A percentile compares a stretch with the other conserved stretches of the same genome.
Evolutionary conservation across 2,329 filamentous ascomycete species (phyloP).

Genomic region (Dactylellina sp.): DNA sequence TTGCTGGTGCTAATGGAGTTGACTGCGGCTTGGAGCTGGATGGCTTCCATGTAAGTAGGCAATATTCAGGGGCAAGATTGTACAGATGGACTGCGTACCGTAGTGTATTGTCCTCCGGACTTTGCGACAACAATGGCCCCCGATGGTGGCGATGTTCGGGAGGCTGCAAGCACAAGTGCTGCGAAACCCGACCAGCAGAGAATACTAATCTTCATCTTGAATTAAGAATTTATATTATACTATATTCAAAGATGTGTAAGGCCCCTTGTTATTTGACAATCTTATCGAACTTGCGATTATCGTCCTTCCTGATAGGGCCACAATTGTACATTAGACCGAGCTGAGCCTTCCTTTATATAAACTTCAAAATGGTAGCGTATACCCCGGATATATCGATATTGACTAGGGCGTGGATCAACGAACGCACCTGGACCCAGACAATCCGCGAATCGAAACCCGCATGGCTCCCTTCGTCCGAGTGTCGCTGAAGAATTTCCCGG

Average conservation of each 20-base stretch:
- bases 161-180: conserved; percentile 59
- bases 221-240: neutral
- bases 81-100: conserved; percentile 58
- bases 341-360: too few species aligned
- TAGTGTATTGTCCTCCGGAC: conserved; percentile 65
- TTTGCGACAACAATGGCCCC: conserved; percentile 68
- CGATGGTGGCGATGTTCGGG: conserved; percentile 66
- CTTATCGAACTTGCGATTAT: too few species aligned
- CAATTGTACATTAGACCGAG: too few species aligned
- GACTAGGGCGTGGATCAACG: too few species aligned
- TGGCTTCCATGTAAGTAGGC: neutral
- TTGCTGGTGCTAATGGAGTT: conserved; percentile 70
- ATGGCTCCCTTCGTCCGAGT: conserved; percentile 12
- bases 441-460: too few species aligned
- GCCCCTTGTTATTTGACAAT: too few species aligned
- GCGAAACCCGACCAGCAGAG: conserved; percentile 26
- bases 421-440: too few species aligned
- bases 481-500: neutral
- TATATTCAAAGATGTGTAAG: too few species aligned
- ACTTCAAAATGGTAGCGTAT: too few species aligned
- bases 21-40: conserved; percentile 70
- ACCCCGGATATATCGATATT: too few species aligned
- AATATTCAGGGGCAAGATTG: neutral
- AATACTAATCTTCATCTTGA: conserved; percentile 49
- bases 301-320: too few species aligned